Conservation (phyloP, 768 basidiomycete species). For the Trametes cubensis region DNA sequence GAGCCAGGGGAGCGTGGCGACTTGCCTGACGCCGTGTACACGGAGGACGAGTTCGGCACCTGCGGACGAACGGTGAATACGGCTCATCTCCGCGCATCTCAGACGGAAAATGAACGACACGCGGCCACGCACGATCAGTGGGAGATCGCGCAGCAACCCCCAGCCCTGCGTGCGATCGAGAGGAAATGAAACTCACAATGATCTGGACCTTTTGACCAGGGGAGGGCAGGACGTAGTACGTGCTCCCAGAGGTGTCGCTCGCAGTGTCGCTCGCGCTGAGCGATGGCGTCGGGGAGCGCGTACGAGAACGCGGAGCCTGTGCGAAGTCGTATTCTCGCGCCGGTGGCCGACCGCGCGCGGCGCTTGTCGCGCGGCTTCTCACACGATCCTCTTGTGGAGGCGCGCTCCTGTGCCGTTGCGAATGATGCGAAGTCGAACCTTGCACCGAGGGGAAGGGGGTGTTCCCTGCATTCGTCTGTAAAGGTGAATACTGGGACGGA, state of each 20-base stretch:
- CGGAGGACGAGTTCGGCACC: slow-evolving; percentile 50
- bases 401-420: slow-evolving; percentile 8
- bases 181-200: slow-evolving; percentile 55
- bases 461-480: slow-evolving; percentile 36
- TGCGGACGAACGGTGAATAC: slow-evolving; percentile 27
- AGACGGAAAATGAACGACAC: slow-evolving; percentile 15
- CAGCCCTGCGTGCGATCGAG: slow-evolving; percentile 17
- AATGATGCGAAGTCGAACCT: slow-evolving; percentile 28
- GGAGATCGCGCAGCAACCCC: slow-evolving; percentile 20
- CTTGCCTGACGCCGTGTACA: slow-evolving; percentile 55
- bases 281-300: slow-evolving; percentile 39
- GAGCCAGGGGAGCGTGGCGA: slow-evolving; percentile 56
- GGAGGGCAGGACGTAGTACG: slow-evolving; percentile 73
- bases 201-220: slow-evolving; percentile 77
- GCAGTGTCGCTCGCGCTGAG: slow-evolving; percentile 37
- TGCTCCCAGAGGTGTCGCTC: slow-evolving; percentile 64
- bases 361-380: slow-evolving; percentile 18
- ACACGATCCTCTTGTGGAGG: slow-evolving; percentile 18
- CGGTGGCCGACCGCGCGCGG: slow-evolving; percentile 17
- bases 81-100: slow-evolving; percentile 18
- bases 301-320: slow-evolving; percentile 20
- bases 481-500: slow-evolving; percentile 40
- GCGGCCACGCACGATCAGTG: slow-evolving; percentile 16
- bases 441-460: slow-evolving; percentile 46
- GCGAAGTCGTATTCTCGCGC: slow-evolving; percentile 1